These are phyloP conservation scores for Paracamarosporium sp. DNA, from an alignment of 2,329 filamentous ascomycete species.

Conservation along the genomic window DNA sequence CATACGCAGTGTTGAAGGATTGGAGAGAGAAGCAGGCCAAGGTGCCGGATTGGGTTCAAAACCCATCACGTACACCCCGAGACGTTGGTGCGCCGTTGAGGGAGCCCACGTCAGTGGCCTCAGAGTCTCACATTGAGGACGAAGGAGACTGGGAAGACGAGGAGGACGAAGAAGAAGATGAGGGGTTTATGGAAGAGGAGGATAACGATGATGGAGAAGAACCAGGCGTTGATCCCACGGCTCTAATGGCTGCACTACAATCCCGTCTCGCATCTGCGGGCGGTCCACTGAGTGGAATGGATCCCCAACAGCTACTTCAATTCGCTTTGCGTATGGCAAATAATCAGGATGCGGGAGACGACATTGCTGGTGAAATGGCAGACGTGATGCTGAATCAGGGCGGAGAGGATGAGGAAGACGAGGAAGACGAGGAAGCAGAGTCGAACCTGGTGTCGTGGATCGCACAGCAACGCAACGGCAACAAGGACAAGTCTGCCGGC, in stretches of 20 bases:
- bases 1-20: constrained; percentile 52
- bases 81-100: constrained; percentile 3
- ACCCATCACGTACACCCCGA: background rate
- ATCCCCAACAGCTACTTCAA: constrained; percentile 51
- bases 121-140: constrained; percentile 4
- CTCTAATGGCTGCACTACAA: constrained; percentile 46
- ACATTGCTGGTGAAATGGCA: constrained; percentile 51
- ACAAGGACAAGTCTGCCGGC: constrained; percentile 14
- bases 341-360: constrained; percentile 49
- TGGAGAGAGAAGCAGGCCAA: constrained; percentile 51
- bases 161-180: constrained; percentile 4
- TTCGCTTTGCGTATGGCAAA: constrained; percentile 54
- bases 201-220: constrained; percentile 21
- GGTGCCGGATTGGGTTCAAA: constrained; percentile 31
- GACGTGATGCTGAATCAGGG: constrained; percentile 49
- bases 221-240: constrained; percentile 44
- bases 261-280: constrained; percentile 41
- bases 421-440: constrained; percentile 36
- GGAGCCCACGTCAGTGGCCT: constrained; percentile 21
- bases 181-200: constrained; percentile 22
- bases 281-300: constrained; percentile 47
- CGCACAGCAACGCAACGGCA: constrained; percentile 34
- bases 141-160: constrained; percentile 15
- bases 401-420: constrained; percentile 39
- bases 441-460: constrained; percentile 42